Percentiles rank a stretch among this genome's conserved stretches.
phyloP scores from a whole-genome alignment of 2,329 filamentous ascomycete species.

The Diaporthe humulicola region DNA sequence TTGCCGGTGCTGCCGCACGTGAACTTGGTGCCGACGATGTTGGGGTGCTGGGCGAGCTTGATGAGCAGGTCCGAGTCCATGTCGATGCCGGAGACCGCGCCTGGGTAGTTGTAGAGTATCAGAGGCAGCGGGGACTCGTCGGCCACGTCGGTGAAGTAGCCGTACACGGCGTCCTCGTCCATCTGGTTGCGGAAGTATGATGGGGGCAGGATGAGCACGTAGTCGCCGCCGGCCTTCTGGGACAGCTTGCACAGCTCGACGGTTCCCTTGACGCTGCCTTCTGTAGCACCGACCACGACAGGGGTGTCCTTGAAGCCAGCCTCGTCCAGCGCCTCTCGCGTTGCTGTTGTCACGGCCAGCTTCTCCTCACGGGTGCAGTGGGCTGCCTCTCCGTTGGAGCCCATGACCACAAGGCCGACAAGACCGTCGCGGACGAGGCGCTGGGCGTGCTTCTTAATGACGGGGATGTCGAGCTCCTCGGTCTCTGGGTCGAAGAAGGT shows the following conservation, averaged over 20 bases:
- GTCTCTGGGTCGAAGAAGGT: constrained; percentile 89
- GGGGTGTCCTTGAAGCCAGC: constrained; percentile 83
- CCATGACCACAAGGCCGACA: constrained; percentile 87
- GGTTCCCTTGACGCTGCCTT: constrained; percentile 86
- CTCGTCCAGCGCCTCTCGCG: constrained; percentile 84
- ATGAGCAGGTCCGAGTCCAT: constrained; percentile 92
- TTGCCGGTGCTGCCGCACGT: constrained; percentile 93
- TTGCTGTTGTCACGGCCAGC: constrained; percentile 79
- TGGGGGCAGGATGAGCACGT: constrained; percentile 83
- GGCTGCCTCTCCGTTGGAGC: constrained; percentile 90
- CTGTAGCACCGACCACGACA: constrained; percentile 85
- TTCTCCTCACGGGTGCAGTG: constrained; percentile 87
- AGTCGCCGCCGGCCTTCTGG: constrained; percentile 80
- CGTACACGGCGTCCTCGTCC: constrained; percentile 79
- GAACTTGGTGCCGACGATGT: constrained; percentile 91
- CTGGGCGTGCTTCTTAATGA: constrained; percentile 84
- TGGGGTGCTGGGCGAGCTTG: constrained; percentile 81
- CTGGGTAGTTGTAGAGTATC: constrained; percentile 92
- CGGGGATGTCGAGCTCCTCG: constrained; percentile 85
- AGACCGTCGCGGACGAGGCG: constrained; percentile 83
- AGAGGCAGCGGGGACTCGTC: constrained; percentile 82
- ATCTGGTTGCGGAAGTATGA: constrained; percentile 86
- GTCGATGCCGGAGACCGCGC: constrained; percentile 87
- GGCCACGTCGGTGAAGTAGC: constrained; percentile 82
- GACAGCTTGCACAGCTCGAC: constrained; percentile 79